These are phyloP conservation scores for Coemansia sp. DNA, from an alignment of 192 early-diverging fungal species.

Conservation along the genomic window DNA sequence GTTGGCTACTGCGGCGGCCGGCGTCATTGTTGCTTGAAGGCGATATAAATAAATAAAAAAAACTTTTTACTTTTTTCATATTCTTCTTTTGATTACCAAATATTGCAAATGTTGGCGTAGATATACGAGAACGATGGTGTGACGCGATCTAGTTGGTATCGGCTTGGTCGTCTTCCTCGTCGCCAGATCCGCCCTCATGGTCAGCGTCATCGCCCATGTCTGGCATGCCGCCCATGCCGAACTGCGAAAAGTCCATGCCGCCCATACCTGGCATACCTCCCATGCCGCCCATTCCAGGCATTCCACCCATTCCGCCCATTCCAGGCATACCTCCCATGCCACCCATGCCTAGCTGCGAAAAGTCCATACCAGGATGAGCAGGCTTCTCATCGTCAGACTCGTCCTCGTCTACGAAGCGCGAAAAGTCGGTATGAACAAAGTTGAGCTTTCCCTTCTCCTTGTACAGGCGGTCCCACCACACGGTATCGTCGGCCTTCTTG, in stretches of 20 bases:
- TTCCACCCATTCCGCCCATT: conserved; percentile 32
- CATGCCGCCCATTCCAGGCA: no score
- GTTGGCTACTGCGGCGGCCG: conserved; percentile 55
- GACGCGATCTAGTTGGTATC: not conserved
- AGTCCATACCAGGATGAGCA: conserved; percentile 63
- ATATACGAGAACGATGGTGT: not conserved
- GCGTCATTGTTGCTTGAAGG: conserved; percentile 13
- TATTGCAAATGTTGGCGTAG: not conserved
- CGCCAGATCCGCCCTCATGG: conserved; percentile 7
- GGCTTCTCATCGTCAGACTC: conserved; percentile 81
- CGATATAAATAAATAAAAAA: no score
- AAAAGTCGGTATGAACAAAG: conserved; percentile 91
- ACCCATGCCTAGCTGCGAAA: conserved; percentile 60
- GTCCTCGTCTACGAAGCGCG: conserved; percentile 90
- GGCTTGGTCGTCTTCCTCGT: conserved; percentile 15
- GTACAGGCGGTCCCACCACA: conserved; percentile 86
- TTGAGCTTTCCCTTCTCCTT: conserved; percentile 66
- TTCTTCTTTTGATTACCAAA: not conserved
- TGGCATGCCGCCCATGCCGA: conserved; percentile 27
- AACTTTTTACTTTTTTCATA: no score
- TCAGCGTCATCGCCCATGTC: conserved; percentile 15
- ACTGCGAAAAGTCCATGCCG: conserved; percentile 31
- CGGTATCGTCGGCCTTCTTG: conserved; percentile 67
- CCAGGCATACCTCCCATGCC: conserved; percentile 22
- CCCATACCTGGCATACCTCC: no score